Conservation (phyloP, 345 rosid genomes). For the Xanthoceras sorbifolium region DNA sequence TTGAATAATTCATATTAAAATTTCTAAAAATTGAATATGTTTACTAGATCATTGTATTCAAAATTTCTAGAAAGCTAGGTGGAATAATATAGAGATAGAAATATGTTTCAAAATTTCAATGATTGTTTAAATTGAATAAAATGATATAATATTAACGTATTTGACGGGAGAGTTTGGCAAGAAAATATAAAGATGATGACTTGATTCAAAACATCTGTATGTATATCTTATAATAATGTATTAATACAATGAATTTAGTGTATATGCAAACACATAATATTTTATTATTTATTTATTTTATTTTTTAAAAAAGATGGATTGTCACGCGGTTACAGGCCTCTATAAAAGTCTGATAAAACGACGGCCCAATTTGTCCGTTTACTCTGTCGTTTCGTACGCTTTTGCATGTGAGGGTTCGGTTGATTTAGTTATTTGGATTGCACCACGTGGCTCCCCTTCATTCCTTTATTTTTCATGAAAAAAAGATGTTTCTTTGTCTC, state of each 20-base stretch:
- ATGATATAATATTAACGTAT: not conserved
- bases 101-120: not conserved
- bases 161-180: not conserved
- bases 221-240: not conserved
- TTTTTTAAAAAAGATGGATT: not conserved
- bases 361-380: slow-evolving; percentile 33
- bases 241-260: slow-evolving; percentile 1
- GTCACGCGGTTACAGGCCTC: slow-evolving; percentile 21
- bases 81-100: not conserved
- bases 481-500: not conserved
- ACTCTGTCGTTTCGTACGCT: not conserved
- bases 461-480: not conserved
- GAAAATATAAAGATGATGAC: not conserved
- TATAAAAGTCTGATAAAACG: slow-evolving; percentile 22
- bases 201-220: not conserved
- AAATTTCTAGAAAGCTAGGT: not conserved
- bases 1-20: too few species aligned
- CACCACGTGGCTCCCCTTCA: slow-evolving; percentile 13
- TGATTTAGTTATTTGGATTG: slow-evolving; percentile 18
- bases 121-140: not conserved
- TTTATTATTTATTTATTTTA: not conserved
- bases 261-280: too few species aligned
- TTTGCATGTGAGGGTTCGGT: slow-evolving; percentile 28
- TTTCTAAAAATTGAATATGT: not conserved
- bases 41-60: not conserved